A percentile compares a stretch with the other conserved stretches of the same genome.
phyloP scores from a whole-genome alignment of 768 basidiomycete genomes.

The Coprinellus micaceus region DNA sequence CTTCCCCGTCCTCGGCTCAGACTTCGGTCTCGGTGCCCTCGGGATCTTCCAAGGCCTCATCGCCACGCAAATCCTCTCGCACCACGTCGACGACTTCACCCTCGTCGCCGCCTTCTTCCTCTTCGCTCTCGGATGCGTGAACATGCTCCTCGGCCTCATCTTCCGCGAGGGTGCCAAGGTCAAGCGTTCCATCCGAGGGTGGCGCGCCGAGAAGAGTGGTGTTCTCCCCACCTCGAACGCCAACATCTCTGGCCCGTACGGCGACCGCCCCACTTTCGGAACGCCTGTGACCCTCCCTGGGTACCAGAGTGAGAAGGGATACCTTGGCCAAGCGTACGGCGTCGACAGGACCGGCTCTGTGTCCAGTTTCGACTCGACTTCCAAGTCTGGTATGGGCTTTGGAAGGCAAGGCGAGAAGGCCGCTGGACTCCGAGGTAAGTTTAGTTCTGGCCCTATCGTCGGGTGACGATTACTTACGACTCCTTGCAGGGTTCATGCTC shows the following conservation, averaged over 20 bases:
- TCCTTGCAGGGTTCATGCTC: conserved; percentile 51
- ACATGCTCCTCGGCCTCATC: conserved; percentile 74
- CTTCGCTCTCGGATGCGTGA: conserved; percentile 87
- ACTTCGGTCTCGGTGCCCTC: conserved; percentile 83
- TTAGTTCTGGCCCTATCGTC: no score
- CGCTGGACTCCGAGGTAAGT: conserved; percentile 50
- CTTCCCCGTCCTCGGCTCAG: conserved; percentile 84
- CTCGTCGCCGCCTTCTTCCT: conserved; percentile 91
- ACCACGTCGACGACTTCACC: conserved; percentile 82
- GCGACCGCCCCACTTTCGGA: conserved; percentile 15
- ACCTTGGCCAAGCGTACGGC: conserved; percentile 6
- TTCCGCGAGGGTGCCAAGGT: conserved; percentile 61
- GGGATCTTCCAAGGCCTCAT: conserved; percentile 81
- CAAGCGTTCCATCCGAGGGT: conserved; percentile 61
- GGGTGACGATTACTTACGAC: no score
- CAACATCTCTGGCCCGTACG: conserved; percentile 28
- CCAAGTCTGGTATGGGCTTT: conserved; percentile 66
- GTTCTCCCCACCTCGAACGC: conserved; percentile 49
- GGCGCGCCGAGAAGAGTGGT: conserved; percentile 53
- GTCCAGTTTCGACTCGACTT: conserved; percentile 14
- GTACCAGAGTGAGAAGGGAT: conserved; percentile 12
- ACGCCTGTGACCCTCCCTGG: background rate
- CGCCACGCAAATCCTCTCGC: conserved; percentile 67
- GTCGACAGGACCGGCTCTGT: background rate
- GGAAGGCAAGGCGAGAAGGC: conserved; percentile 76